Percentiles rank a stretch among this genome's conserved stretches.
Conservation (phyloP, 78 protist species). For the Polysphondylium violaceum region DNA sequence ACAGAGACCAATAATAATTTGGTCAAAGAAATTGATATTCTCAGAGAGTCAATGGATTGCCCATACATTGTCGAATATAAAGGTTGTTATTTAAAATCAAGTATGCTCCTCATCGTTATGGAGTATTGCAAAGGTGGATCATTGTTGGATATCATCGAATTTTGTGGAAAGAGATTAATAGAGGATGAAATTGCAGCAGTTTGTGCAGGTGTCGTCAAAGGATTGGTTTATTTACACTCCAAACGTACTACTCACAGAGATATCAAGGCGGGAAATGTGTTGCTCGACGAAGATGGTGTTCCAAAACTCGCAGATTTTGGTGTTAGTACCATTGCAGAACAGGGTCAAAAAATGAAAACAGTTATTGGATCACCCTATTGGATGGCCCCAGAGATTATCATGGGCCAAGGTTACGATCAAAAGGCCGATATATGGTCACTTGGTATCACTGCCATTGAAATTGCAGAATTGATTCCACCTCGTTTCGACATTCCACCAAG, state of each 20-base stretch:
- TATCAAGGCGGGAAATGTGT: slow-evolving; percentile 75
- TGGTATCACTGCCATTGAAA: slow-evolving; percentile 80
- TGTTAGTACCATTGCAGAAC: slow-evolving; percentile 72
- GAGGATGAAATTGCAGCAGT: slow-evolving; percentile 83
- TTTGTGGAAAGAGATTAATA: slow-evolving; percentile 34
- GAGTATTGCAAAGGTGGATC: slow-evolving; percentile 79
- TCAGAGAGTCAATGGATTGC: slow-evolving; percentile 66
- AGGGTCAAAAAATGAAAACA: slow-evolving; percentile 85
- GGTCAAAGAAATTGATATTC: slow-evolving; percentile 74
- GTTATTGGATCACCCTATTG: slow-evolving; percentile 97
- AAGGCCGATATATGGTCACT: slow-evolving; percentile 82
- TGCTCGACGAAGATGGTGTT: slow-evolving; percentile 73
- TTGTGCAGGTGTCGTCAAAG: slow-evolving; percentile 82
- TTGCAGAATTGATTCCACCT: slow-evolving; percentile 75
- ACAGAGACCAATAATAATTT: slow-evolving; percentile 53
- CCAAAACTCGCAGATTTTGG: slow-evolving; percentile 74
- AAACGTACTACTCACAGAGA: slow-evolving; percentile 76
- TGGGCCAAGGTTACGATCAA: slow-evolving; percentile 80
- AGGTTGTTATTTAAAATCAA: slow-evolving; percentile 69
- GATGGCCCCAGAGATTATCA: slow-evolving; percentile 96
- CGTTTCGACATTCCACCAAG: slow-evolving; percentile 74
- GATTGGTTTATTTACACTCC: slow-evolving; percentile 70
- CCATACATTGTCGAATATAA: slow-evolving; percentile 81
- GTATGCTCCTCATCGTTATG: slow-evolving; percentile 73
- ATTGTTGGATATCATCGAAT: slow-evolving; percentile 45